Conservation (phyloP, 2,329 filamentous ascomycete genomes). For the Berkeleyomyces basicola region DNA sequence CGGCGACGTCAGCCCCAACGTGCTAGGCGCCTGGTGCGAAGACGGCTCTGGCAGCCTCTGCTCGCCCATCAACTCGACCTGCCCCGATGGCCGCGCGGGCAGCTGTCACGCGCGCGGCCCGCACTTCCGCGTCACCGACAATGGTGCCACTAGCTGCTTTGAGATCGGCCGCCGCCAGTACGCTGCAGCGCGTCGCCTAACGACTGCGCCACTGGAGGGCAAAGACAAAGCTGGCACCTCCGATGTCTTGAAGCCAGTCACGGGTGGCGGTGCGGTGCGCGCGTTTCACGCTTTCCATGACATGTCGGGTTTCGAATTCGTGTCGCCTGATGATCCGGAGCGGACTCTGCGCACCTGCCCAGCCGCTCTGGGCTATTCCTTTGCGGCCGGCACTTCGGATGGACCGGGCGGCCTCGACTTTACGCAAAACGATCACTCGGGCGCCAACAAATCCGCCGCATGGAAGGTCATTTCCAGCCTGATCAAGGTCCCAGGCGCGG, state of each 20-base stretch:
- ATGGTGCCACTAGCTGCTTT: constrained; percentile 56
- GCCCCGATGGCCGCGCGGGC: constrained; percentile 50
- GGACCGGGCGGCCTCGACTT: constrained; percentile 88
- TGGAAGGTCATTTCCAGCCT: constrained; percentile 63
- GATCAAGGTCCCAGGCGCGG: constrained; percentile 50
- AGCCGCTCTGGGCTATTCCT: constrained; percentile 78
- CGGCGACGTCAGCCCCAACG: constrained; percentile 79
- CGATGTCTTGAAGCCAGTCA: constrained; percentile 30
- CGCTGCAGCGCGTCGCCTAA: constrained; percentile 32
- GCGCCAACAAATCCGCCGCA: constrained; percentile 51
- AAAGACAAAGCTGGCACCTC: constrained; percentile 7
- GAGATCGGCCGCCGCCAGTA: constrained; percentile 64
- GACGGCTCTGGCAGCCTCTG: constrained; percentile 60
- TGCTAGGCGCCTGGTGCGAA: constrained; percentile 77
- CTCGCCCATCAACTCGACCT: constrained; percentile 70
- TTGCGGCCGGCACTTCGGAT: constrained; percentile 83
- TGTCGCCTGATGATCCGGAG: constrained; percentile 48
- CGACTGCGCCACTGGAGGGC: neutral
- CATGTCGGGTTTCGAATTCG: constrained; percentile 59
- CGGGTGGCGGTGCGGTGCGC: constrained; percentile 47
- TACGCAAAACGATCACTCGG: constrained; percentile 63
- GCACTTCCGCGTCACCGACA: constrained; percentile 47
- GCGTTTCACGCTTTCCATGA: constrained; percentile 77
- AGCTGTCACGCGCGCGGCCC: constrained; percentile 61
- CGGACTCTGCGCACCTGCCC: constrained; percentile 57